Percentiles rank a stretch among this genome's conserved stretches.
Evolutionary conservation across 441 rosid genomes (phyloP).

Genomic region (Euphorbia corollata): DNA sequence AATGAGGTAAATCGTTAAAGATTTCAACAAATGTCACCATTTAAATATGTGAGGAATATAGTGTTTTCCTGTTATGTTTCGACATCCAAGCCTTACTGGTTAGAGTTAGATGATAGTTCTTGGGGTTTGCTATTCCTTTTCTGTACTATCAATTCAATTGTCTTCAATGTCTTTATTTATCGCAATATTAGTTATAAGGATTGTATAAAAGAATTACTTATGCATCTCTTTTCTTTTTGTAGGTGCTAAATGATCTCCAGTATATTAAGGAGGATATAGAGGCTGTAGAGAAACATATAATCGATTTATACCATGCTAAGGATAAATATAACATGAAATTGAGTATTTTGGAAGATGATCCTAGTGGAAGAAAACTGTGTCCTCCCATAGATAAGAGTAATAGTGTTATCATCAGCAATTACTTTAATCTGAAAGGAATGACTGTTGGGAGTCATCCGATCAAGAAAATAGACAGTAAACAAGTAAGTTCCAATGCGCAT

Average conservation of each 20-base stretch:
- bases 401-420: constrained; percentile 44
- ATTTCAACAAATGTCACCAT: not conserved
- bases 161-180: constrained; percentile 4
- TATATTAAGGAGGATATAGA: constrained; percentile 85
- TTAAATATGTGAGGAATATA: not conserved
- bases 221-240: constrained; percentile 19
- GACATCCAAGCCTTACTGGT: not conserved
- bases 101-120: constrained; percentile 9
- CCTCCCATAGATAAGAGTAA: constrained; percentile 49
- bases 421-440: constrained; percentile 47
- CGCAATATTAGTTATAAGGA: constrained; percentile 1
- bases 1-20: constrained; percentile 52
- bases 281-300: constrained; percentile 83
- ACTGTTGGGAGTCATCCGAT: constrained; percentile 44
- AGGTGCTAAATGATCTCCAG: constrained; percentile 84
- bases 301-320: constrained; percentile 72
- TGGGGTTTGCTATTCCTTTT: not conserved
- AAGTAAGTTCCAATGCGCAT: constrained; percentile 55
- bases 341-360: constrained; percentile 86
- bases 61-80: not conserved
- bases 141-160: not conserved
- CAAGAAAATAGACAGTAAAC: constrained; percentile 67
- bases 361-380: constrained; percentile 54
- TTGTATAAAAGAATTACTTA: not conserved
- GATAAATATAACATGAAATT: constrained; percentile 75